Evolutionary conservation across 78 protist genomes (phyloP), one percentile per base, ranked within the genome.

Genomic region (Dictyostelium purpureum): DNA sequence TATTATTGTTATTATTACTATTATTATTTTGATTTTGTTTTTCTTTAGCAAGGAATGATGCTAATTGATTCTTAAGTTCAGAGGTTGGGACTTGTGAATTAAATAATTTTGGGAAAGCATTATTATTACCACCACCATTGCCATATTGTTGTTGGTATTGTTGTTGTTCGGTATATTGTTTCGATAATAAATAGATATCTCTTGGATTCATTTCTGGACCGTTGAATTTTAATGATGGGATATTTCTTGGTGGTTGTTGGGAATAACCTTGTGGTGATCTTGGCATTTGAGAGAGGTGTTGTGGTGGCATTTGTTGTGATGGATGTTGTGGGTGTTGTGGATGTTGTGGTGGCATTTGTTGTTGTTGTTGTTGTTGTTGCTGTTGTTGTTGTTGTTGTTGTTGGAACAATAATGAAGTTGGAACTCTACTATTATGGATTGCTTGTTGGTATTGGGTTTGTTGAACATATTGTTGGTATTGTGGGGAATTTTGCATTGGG

Each of bases 31-130:
- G 28, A 21, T 38, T 38, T 40, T 16, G 18, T 28, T 73, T 73
- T 45, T 73, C 79, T 33, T 73, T 73, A 45, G 79, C 59, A 24
- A 45, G 37, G 47, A 73, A 73, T 35, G 79, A 73, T 45, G 54
- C 31, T 16, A 73, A 45, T 45, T 73, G 79, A 16, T 21, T 73
- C 28, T 47, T 73, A 26, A 73, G 26, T 28, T 28, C 47, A 2
- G 57, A 35, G 12, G 79, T 45, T 73, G 79, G 79, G 24, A 73
- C 79, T 45, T 73, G 78, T 43, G 78, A 71, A 74, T 74, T 74
- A 69, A 69, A 75, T 75, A 75, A 35, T 75, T 75, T 75, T 28
- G 81, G 81, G 28, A 75, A 69, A 21, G 31, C 76, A 69, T 42
- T 42, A 14, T 49, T 49, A 49, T 49, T 14, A 49, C 11, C 11